Evolutionary conservation across 2,329 filamentous ascomycete genomes (phyloP).

Genomic region (Pseudogymnoascus sp.): DNA sequence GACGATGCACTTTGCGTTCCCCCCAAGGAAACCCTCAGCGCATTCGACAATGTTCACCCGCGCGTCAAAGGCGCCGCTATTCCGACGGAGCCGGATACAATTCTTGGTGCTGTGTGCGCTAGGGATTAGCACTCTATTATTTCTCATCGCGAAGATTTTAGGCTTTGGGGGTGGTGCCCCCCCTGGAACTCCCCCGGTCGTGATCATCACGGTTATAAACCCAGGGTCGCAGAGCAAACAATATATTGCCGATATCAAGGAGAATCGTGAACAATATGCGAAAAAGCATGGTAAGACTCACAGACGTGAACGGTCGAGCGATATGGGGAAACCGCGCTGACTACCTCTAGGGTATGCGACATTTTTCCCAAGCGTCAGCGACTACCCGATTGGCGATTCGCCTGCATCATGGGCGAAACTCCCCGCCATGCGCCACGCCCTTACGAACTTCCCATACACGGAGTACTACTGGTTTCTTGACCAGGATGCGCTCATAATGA

Average conservation of each 20-base stretch:
- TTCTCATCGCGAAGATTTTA: constrained; percentile 41
- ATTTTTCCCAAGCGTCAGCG: constrained; percentile 68
- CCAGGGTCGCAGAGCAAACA: constrained; percentile 48
- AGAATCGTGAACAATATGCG: constrained; percentile 81
- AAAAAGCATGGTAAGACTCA: constrained; percentile 64
- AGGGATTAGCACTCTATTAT: constrained; percentile 39
- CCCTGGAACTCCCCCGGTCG: constrained; percentile 52
- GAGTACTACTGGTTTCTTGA: constrained; percentile 84
- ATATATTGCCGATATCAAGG: constrained; percentile 65
- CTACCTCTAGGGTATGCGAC: constrained; percentile 63
- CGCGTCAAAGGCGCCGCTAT: constrained; percentile 43
- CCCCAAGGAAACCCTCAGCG: constrained; percentile 68
- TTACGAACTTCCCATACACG: constrained; percentile 68
- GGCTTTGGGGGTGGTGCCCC: constrained; percentile 30
- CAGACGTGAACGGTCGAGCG: constrained; percentile 9
- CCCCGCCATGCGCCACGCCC: constrained; percentile 79
- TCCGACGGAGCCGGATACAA: constrained; percentile 56
- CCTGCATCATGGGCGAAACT: constrained; percentile 66
- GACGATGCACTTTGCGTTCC: constrained; percentile 83
- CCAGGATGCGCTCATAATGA: constrained; percentile 81
- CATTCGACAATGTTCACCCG: constrained; percentile 64
- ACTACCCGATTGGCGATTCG: constrained; percentile 61
- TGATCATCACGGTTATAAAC: constrained; percentile 82
- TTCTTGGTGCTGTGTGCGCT: constrained; percentile 41
- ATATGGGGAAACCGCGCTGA: constrained; percentile 15